Evolutionary conservation across 192 early-diverging fungal genomes (phyloP), one percentile per base, ranked within the genome.

Genomic region (Backusella psychrophila): DNA sequence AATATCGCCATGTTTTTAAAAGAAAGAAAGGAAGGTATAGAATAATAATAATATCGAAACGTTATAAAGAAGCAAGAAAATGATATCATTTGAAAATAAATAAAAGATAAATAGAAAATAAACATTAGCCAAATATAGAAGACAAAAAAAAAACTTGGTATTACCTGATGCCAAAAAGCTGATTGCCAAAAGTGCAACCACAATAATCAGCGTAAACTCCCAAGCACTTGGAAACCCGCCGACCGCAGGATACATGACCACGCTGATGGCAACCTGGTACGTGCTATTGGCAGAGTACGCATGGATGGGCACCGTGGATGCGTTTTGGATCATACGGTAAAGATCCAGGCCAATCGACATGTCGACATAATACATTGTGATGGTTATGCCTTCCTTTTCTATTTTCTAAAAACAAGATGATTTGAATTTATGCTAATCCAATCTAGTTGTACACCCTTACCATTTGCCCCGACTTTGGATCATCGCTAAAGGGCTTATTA

Each of bases 151-250:
- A 59, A 23, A 8, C 23, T n/a, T 53, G 0, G 6, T 53, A 9
- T 66, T 86, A 86, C 87, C 82, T 68, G 85, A 86, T 33, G 83
- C 73, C 14, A 83, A 44, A 46, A 86, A 82, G 19, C 85, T 84
- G 17, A 86, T 46, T 1, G 80, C 83, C 0, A 88, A 70, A 17
- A 88, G 66, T 12, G 81, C 78, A 17, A 88, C 77, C 1, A 86
- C 82, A 23, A 88, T 73, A 33, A 86, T 81, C 29, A 88, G 69
- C 7, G 83, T 81, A 69, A 86, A 85, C 56, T 88, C 87, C 87
- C 87, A 88, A 33, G 85, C 69, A 39, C 76, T 77, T 3, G 87
- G 77, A 66, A 85, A 77, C 0, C 59, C 74, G 17, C 75, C 75
- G 7, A 74, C 33, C 1, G 75, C 66, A 3, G 82, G 82, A 38